Evolutionary conservation across 108 stramenopile genomes (phyloP).

Genomic region (Cyclotella kingstonii): DNA sequence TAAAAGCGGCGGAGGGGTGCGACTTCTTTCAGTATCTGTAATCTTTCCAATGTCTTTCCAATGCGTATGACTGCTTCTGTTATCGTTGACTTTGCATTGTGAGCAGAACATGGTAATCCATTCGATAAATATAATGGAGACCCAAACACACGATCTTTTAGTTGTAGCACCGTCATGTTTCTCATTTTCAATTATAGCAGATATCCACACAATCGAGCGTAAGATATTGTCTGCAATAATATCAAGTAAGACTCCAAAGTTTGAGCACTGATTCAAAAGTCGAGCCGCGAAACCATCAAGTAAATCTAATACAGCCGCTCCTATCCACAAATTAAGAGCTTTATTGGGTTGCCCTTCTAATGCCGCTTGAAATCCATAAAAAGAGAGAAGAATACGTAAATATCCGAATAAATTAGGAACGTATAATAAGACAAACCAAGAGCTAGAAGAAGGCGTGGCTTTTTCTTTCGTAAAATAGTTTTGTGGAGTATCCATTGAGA

Average conservation of each 20-base stretch:
- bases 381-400: conserved; percentile 47
- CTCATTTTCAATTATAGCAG: conserved; percentile 16
- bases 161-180: conserved; percentile 11
- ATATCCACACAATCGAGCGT: conserved; percentile 53
- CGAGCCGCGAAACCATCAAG: conserved; percentile 61
- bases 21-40: not conserved
- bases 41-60: conserved; percentile 36
- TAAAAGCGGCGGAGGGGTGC: conserved; percentile 38
- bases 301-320: conserved; percentile 50
- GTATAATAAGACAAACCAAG: conserved; percentile 47
- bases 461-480: not conserved
- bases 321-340: conserved; percentile 49
- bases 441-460: not conserved
- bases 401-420: conserved; percentile 64
- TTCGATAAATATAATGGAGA: conserved; percentile 48
- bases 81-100: conserved; percentile 28
- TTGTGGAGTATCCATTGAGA: not conserved
- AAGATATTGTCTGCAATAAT: conserved; percentile 62
- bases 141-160: conserved; percentile 1
- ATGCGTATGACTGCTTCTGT: not conserved
- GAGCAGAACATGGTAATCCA: conserved; percentile 65
- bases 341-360: conserved; percentile 9
- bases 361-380: conserved; percentile 36
- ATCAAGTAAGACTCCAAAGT: conserved; percentile 60
- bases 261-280: conserved; percentile 55